A percentile compares a stretch with the other conserved stretches of the same genome.
phyloP scores from a whole-genome alignment of 371 early-diverging fungal genomes.

The Blyttiomyces sp. region DNA sequence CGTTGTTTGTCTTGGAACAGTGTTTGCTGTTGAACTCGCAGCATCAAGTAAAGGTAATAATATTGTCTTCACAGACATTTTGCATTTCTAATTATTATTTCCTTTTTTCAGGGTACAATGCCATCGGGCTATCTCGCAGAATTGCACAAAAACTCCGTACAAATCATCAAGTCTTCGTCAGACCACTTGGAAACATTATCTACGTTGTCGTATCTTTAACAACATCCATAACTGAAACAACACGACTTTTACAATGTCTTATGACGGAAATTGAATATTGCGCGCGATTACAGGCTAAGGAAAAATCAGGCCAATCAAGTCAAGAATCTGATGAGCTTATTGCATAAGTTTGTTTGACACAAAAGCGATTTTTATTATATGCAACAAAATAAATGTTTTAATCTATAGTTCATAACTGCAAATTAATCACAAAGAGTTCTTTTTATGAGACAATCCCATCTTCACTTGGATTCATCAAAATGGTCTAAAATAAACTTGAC shows the following conservation, averaged over 20 bases:
- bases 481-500: no score
- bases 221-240: slow-evolving; percentile 3
- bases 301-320: no score
- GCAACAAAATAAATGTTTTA: no score
- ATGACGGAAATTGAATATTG: neutral
- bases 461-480: no score
- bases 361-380: no score
- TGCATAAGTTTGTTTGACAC: no score
- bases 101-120: slow-evolving; percentile 53
- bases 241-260: neutral
- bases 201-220: slow-evolving; percentile 61
- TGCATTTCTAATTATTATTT: neutral
- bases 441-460: no score
- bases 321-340: no score
- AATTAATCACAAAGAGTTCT: no score
- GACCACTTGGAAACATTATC: slow-evolving; percentile 75
- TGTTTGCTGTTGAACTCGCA: slow-evolving; percentile 68
- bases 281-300: no score
- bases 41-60: slow-evolving; percentile 43
- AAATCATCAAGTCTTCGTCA: slow-evolving; percentile 55
- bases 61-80: slow-evolving; percentile 7
- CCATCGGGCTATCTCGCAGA: slow-evolving; percentile 46
- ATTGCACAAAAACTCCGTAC: slow-evolving; percentile 45
- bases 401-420: no score
- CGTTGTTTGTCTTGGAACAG: slow-evolving; percentile 69